phyloP scores from a whole-genome alignment of 352 stramenopile species.

The Globisporangium perplexum region DNA sequence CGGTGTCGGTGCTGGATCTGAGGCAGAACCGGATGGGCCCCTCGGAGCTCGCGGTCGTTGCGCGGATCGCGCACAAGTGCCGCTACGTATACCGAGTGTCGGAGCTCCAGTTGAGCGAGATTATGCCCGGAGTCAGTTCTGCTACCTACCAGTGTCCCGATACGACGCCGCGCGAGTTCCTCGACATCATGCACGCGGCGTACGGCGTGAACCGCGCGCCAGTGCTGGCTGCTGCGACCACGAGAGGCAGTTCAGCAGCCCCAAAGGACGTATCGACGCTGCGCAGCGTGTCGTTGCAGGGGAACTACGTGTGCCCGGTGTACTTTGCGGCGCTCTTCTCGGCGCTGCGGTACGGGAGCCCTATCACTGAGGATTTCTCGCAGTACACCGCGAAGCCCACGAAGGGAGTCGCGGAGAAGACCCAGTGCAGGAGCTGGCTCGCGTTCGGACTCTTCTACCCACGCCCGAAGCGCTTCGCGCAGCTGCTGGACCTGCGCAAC shows the following conservation, averaged over 20 bases:
- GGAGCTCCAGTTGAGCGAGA: slow-evolving; percentile 1
- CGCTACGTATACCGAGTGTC: background rate
- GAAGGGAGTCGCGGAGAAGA: background rate
- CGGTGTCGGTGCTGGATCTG: slow-evolving; percentile 4
- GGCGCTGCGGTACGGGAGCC: slow-evolving; percentile 1
- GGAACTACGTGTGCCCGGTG: background rate
- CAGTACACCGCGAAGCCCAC: background rate
- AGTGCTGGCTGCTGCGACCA: background rate
- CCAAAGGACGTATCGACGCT: background rate
- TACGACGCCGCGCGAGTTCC: background rate
- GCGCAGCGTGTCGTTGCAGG: background rate
- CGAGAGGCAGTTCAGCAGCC: background rate
- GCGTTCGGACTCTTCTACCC: slow-evolving; percentile 19
- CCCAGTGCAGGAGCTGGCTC: slow-evolving; percentile 11
- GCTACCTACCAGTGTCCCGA: background rate
- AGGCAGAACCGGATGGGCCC: slow-evolving; percentile 1
- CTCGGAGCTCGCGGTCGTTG: slow-evolving; percentile 6
- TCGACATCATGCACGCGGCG: slow-evolving; percentile 4
- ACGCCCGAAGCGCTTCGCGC: slow-evolving; percentile 9
- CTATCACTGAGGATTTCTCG: background rate
- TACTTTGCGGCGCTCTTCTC: slow-evolving; percentile 2
- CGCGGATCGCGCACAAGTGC: slow-evolving; percentile 7
- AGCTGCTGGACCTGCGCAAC: slow-evolving; percentile 2
- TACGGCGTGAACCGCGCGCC: background rate
- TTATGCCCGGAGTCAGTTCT: background rate